Percentiles rank a stretch among this genome's conserved stretches.
Evolutionary conservation across 257 asterid genomes (phyloP).

Genomic region (Solanum clarkiae): DNA sequence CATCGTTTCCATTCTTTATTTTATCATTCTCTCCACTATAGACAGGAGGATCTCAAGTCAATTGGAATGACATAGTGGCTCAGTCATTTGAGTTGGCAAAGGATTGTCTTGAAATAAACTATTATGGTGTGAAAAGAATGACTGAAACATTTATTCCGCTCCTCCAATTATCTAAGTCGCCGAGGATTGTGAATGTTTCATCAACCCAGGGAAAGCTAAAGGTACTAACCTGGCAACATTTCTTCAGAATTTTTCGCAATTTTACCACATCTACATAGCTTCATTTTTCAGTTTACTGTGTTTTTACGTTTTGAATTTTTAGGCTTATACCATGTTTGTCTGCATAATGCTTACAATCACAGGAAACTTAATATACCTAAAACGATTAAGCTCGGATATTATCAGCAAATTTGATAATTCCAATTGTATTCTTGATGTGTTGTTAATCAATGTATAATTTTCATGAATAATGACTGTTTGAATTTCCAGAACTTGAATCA

Average conservation of each 20-base stretch:
- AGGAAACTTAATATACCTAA: not conserved
- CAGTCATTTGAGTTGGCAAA: constrained; percentile 17
- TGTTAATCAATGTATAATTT: not conserved
- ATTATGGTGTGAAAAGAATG: constrained; percentile 24
- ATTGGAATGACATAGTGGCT: constrained; percentile 10
- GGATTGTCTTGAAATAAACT: constrained; percentile 30
- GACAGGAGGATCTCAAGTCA: constrained; percentile 3
- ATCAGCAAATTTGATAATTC: not conserved
- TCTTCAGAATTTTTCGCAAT: not conserved
- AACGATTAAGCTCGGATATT: not conserved
- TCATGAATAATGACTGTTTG: not conserved
- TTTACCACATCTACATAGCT: not conserved
- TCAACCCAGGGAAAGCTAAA: constrained; percentile 23
- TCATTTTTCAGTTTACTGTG: not conserved
- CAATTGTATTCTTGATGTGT: not conserved
- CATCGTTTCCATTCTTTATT: not conserved
- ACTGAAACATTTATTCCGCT: constrained; percentile 29
- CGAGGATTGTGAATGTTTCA: constrained; percentile 40
- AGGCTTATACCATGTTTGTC: not conserved
- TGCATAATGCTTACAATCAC: not conserved
- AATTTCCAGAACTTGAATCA: constrained; percentile 19
- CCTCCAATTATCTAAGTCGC: constrained; percentile 25
- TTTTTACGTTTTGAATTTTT: not conserved
- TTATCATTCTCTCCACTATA: constrained; percentile 3
- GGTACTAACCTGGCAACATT: constrained; percentile 8